Percentiles rank a stretch among this genome's conserved stretches.
These are phyloP conservation scores for Millerago galiae DNA, from an alignment of 805 yeast species.

Conservation along the genomic window DNA sequence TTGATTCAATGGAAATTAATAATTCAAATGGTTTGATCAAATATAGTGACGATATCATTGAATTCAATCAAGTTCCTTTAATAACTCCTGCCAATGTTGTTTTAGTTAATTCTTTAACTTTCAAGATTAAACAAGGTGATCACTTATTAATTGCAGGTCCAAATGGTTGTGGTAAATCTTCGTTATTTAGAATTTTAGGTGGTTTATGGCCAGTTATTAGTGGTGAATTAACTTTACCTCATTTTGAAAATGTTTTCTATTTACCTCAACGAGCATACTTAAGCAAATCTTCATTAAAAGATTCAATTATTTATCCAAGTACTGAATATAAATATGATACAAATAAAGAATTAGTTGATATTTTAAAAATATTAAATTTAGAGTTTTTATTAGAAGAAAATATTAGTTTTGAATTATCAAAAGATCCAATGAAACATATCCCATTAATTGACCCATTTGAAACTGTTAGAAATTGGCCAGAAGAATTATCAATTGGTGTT, in stretches of 20 bases:
- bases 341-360: conserved; percentile 43
- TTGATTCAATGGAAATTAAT: conserved; percentile 27
- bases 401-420: conserved; percentile 30
- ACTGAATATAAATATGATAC: conserved; percentile 45
- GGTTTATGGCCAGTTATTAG: conserved; percentile 84
- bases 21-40: conserved; percentile 25
- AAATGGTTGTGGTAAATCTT: conserved; percentile 93
- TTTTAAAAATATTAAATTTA: conserved; percentile 51
- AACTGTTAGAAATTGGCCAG: conserved; percentile 75
- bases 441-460: conserved; percentile 47
- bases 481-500: conserved; percentile 82
- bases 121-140: conserved; percentile 73
- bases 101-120: conserved; percentile 57
- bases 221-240: conserved; percentile 56
- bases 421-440: conserved; percentile 24
- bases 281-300: conserved; percentile 58
- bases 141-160: conserved; percentile 91
- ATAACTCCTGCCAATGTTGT: conserved; percentile 80
- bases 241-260: conserved; percentile 65
- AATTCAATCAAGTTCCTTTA: conserved; percentile 71
- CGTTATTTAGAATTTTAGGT: conserved; percentile 83
- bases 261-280: conserved; percentile 91
- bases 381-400: conserved; percentile 49
- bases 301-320: conserved; percentile 87
- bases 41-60: conserved; percentile 53